Evolutionary conservation across 768 basidiomycete genomes (phyloP).

Genomic region (Obba rivulosa): DNA sequence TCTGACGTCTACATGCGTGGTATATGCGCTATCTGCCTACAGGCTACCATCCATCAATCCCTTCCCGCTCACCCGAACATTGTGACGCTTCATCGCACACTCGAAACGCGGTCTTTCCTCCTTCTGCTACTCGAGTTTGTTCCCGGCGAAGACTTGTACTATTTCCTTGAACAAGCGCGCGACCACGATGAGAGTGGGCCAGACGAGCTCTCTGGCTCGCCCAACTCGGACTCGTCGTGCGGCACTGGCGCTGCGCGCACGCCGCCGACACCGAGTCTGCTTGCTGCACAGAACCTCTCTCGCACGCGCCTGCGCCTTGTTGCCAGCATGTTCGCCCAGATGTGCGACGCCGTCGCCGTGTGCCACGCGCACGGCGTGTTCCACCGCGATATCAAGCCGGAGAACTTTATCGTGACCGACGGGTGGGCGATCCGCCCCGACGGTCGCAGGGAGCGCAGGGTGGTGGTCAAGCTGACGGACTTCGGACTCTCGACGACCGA

Average conservation of each 20-base stretch:
- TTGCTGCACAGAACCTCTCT: conserved; percentile 82
- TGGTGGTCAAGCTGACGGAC: conserved; percentile 94
- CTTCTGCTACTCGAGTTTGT: conserved; percentile 94
- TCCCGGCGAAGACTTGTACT: conserved; percentile 95
- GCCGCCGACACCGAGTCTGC: conserved; percentile 89
- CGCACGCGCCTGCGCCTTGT: conserved; percentile 87
- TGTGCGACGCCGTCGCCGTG: conserved; percentile 95
- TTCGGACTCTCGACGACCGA: conserved; percentile 95
- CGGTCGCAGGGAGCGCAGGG: conserved; percentile 70
- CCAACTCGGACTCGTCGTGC: conserved; percentile 18
- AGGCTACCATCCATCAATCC: conserved; percentile 95
- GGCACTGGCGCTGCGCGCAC: conserved; percentile 44
- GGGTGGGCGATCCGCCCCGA: conserved; percentile 52
- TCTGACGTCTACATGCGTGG: not conserved
- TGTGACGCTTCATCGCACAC: conserved; percentile 88
- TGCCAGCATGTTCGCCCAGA: conserved; percentile 96
- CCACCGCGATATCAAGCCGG: conserved; percentile 98
- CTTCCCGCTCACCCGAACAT: conserved; percentile 88
- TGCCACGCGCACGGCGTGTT: conserved; percentile 90
- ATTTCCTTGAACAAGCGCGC: conserved; percentile 94
- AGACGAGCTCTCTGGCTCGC: conserved; percentile 16
- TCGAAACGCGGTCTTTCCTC: conserved; percentile 88
- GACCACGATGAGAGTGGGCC: conserved; percentile 52
- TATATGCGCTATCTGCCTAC: conserved; percentile 6
- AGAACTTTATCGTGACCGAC: conserved; percentile 96